Evolutionary conservation across 2,329 filamentous ascomycete species (phyloP), one percentile per base, ranked within the genome.

Genomic region (Alternaria sp.): DNA sequence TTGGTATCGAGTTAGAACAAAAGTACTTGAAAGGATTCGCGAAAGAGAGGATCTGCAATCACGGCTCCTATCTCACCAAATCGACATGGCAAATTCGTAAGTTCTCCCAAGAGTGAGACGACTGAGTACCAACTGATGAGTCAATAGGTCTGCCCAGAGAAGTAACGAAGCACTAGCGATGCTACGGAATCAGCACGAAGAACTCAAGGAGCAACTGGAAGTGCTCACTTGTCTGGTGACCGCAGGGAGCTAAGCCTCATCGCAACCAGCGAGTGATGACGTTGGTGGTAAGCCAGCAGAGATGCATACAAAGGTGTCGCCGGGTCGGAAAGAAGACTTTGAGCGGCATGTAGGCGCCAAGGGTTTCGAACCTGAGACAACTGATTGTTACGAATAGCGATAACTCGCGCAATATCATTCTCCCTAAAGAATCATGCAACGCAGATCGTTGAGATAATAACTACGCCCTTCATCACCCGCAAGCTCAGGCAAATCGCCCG

Each of bases 391-490:
- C 32, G 13, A n/a, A 36, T n/a, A 36, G 32, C 13, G 4, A 9
- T 36, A 13, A 15, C 32, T 36, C 13, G 32, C 32, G 32, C 32
- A n/a, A 36, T 36, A n/a, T 36, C 32, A 9, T n/a, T 36, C 12
- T 4, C 32, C 30, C 15, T n/a, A 5, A 9, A 5, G 13, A 8
- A 8, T 9, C 13, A n/a, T 36, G 9, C 13, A 36, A 9, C 15
- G 32, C 13, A 9, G 4, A 4, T n/a, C 13, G 4, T 36, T 1
- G 0, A 36, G 1, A n/a, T 9, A 5, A 36, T 1, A n/a, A 5
- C 7, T 5, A 36, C 32, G 12, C 0, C 15, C 13, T n/a, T n/a
- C 0, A 36, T 36, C 7, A 10, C 8, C 32, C 0, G 15, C 0
- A 0, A 36, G 15, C 32, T 40, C 15, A 40, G 13, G 4, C 8